A percentile compares a stretch with the other conserved stretches of the same genome.
These are phyloP conservation scores for Stagonosporopsis vannaccii DNA, from an alignment of 2,329 filamentous ascomycete species.

Conservation along the genomic window DNA sequence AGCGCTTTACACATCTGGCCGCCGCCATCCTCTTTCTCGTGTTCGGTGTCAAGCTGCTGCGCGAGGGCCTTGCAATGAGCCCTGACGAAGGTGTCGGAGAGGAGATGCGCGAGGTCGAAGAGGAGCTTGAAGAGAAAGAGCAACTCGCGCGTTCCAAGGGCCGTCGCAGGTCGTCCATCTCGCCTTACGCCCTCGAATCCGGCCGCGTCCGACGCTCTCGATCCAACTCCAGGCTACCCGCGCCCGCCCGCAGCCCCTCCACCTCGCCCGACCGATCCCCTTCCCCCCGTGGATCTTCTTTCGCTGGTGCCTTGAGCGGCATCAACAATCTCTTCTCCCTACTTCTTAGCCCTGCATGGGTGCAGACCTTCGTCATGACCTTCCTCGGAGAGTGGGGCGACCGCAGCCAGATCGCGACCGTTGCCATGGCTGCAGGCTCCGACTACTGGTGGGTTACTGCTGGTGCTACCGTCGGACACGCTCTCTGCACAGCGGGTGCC, in stretches of 20 bases:
- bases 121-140: conserved; percentile 93
- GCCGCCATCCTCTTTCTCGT: conserved; percentile 86
- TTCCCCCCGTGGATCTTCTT: conserved; percentile 60
- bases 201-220: conserved; percentile 77
- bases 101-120: conserved; percentile 97
- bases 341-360: conserved; percentile 93
- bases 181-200: conserved; percentile 81
- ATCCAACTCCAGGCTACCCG: conserved; percentile 78
- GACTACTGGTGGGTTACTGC: conserved; percentile 99
- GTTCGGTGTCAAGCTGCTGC: conserved; percentile 84
- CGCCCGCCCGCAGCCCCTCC: conserved; percentile 80
- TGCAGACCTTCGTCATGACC: conserved; percentile 99
- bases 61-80: conserved; percentile 88
- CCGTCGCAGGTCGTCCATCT: conserved; percentile 71
- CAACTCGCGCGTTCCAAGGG: conserved; percentile 70
- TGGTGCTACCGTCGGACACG: conserved; percentile 86
- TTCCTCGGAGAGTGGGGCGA: conserved; percentile 99
- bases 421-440: conserved; percentile 97
- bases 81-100: conserved; percentile 90
- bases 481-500: conserved; percentile 86
- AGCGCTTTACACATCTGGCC: conserved; percentile 87
- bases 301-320: conserved; percentile 66
- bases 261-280: conserved; percentile 55
- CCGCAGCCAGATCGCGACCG: conserved; percentile 95
- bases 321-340: conserved; percentile 87